Conservation (phyloP, 805 yeast genomes). For the Lachancea meyersii region DNA sequence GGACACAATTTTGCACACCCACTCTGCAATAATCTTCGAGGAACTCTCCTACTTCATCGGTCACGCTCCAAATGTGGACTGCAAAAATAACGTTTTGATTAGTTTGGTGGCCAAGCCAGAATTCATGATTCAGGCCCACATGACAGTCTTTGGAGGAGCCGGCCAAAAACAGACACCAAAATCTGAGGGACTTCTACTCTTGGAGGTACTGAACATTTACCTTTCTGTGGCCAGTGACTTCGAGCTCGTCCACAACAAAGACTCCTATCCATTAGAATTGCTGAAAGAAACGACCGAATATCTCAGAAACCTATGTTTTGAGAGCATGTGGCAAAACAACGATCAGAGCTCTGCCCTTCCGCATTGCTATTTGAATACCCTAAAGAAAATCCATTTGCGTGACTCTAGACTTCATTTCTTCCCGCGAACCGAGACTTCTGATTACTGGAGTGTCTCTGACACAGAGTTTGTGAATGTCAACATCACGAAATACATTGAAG, state of each 20-base stretch:
- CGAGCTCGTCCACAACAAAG: slow-evolving; percentile 19
- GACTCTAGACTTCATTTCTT: slow-evolving; percentile 27
- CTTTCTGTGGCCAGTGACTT: slow-evolving; percentile 26
- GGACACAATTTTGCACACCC: slow-evolving; percentile 10
- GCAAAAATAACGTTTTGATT: slow-evolving; percentile 14
- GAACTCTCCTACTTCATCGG: slow-evolving; percentile 11
- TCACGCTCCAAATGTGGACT: slow-evolving; percentile 13
- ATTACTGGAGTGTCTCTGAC: slow-evolving; percentile 25
- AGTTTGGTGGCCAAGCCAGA: slow-evolving; percentile 15
- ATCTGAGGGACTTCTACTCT: slow-evolving; percentile 11
- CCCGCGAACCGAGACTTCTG: slow-evolving; percentile 11
- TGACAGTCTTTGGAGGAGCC: slow-evolving; percentile 3
- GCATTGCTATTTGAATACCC: slow-evolving; percentile 15
- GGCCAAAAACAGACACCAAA: not conserved
- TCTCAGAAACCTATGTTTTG: slow-evolving; percentile 21
- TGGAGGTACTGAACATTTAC: slow-evolving; percentile 21
- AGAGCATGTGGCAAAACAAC: slow-evolving; percentile 17
- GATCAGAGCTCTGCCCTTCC: slow-evolving; percentile 8
- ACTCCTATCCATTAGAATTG: slow-evolving; percentile 14
- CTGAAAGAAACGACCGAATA: slow-evolving; percentile 15
- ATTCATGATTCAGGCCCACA: slow-evolving; percentile 11
- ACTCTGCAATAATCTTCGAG: slow-evolving; percentile 7
- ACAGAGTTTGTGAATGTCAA: slow-evolving; percentile 17
- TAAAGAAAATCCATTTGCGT: slow-evolving; percentile 26
- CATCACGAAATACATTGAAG: slow-evolving; percentile 20